Evolutionary conservation across 345 rosid species (phyloP).

Genomic region (Ceriops zippeliana): DNA sequence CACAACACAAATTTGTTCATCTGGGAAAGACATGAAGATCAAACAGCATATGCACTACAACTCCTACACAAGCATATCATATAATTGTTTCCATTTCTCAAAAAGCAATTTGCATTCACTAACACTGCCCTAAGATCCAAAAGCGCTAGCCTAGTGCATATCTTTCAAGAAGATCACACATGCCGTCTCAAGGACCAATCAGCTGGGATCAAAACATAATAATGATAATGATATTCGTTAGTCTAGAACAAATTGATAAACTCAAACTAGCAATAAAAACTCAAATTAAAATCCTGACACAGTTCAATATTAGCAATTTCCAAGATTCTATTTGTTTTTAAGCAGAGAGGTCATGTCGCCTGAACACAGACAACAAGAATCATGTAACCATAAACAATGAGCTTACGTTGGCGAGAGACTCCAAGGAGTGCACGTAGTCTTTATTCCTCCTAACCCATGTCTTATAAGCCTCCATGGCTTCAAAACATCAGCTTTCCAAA

Average conservation of each 20-base stretch:
- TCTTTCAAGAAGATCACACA: no score
- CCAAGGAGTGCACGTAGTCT: constrained; percentile 82
- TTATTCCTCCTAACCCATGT: constrained; percentile 81
- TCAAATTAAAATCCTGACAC: background rate
- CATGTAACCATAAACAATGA: background rate
- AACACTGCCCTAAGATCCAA: no score
- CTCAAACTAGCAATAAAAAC: background rate
- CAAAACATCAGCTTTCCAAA: constrained; percentile 13
- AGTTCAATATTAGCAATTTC: background rate
- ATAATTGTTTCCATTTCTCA: no score
- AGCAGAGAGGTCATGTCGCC: no score
- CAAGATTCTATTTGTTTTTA: no score
- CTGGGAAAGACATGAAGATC: no score
- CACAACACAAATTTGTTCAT: no score
- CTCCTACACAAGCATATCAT: no score
- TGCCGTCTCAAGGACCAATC: no score
- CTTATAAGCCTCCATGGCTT: constrained; percentile 81
- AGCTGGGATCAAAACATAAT: background rate
- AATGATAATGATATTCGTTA: background rate
- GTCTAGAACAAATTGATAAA: background rate
- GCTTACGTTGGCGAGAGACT: constrained; percentile 92
- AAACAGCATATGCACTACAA: no score
- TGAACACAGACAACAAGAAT: background rate
- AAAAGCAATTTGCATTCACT: no score
- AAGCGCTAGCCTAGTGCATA: no score